Base-by-base conservation (phyloP, 1,139 yeast species). In the Pneumocystis sp. region DNA sequence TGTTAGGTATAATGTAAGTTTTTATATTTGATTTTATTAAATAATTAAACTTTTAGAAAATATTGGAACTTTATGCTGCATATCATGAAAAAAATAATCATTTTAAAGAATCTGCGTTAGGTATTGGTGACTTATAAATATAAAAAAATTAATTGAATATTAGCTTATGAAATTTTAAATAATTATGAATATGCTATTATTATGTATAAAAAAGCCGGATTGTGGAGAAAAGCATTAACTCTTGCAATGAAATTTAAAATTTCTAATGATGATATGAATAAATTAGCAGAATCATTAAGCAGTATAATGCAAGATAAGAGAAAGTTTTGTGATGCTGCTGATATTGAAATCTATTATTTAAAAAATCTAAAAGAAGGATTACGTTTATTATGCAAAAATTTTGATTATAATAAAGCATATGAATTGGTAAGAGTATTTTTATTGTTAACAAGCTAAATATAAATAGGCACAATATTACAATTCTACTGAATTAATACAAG, bases 211-310 rank as follows among this genome's bases (percentile, higher is more conserved):
- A 74, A 79, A 63, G 91, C 86, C 17, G 63, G 68, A 10, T 83
- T 81, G 69, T 95, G 98, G 98, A 82, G 81, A 70, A 95, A 89
- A 72, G 96, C 97, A 0, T 73, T 93, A 63, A 72, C 90, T 0
- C 77, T 89, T 64, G 82, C 84, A 1, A 77, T 79, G 60, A 73
- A 73, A 40, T 71, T 79, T 2, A 78, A 66, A 1, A 66, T 31
- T 4, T 29, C 63, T n/a, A 59, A 66, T 12, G 66, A 64, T 15
- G 69, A 67, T 2, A 61, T 63, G 15, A 61, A 65, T 57, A 64
- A 61, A 8, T 62, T 69, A 19, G 69, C 72, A 17, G 59, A 77
- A 64, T 75, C 78, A 3, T 79, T 93, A 67, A 84, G 87, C 5
- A 77, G 79, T 1, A 73, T 83, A 2, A 80, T 89, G 66, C 78